Percentiles rank a stretch among this genome's conserved stretches.
Conservation (phyloP, 2,329 filamentous ascomycete species). For the Bimuria novae-zelandiae region DNA sequence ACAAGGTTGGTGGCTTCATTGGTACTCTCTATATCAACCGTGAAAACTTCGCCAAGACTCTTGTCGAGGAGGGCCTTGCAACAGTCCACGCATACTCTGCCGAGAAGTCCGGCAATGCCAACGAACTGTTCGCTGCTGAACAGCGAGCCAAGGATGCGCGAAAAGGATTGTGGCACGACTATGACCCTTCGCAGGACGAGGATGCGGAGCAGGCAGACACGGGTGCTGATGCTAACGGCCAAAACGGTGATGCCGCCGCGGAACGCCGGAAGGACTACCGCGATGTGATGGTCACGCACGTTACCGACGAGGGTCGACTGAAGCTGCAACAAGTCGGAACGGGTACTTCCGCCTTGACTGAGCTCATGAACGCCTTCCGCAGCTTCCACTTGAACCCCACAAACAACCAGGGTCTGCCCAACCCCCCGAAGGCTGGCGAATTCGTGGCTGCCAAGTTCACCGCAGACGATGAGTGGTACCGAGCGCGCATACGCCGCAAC, state of each 20-base stretch:
- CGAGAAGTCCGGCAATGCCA: constrained; percentile 88
- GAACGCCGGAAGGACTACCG: constrained; percentile 86
- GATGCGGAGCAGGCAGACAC: constrained; percentile 59
- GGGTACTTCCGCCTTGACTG: constrained; percentile 82
- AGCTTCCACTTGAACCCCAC: constrained; percentile 85
- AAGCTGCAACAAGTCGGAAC: constrained; percentile 91
- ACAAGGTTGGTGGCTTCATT: constrained; percentile 98
- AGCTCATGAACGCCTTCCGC: constrained; percentile 88
- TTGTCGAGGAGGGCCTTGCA: constrained; percentile 92
- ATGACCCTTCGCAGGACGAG: constrained; percentile 85
- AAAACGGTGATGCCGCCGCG: constrained; percentile 59
- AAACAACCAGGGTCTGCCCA: constrained; percentile 74
- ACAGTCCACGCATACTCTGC: constrained; percentile 93
- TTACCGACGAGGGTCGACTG: constrained; percentile 78
- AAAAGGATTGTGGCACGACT: constrained; percentile 91
- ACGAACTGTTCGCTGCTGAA: constrained; percentile 86
- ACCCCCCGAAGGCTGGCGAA: constrained; percentile 86
- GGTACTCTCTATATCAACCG: constrained; percentile 91
- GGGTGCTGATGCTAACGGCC: constrained; percentile 51
- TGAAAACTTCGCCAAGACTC: constrained; percentile 90
- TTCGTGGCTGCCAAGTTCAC: constrained; percentile 90
- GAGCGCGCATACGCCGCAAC: constrained; percentile 86
- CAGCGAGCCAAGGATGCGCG: constrained; percentile 84
- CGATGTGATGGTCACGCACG: constrained; percentile 88
- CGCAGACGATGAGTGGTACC: constrained; percentile 91